phyloP scores from a whole-genome alignment of 1,284 basidiomycete species.

The Malassezia furfur region DNA sequence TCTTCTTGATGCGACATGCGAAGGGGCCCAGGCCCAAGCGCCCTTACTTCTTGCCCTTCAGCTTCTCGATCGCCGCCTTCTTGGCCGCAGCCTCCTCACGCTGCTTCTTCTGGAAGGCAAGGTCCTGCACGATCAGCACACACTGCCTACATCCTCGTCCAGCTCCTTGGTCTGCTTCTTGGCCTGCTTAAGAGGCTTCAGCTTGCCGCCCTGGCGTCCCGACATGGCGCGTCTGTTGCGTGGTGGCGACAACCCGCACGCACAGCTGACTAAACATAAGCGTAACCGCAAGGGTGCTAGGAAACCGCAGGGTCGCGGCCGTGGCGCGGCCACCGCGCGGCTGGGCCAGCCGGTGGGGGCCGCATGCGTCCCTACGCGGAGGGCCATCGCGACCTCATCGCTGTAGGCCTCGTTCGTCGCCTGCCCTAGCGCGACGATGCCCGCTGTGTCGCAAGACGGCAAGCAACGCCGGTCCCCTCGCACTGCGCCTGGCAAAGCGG shows the following conservation, averaged over 20 bases:
- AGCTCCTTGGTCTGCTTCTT: slow-evolving; percentile 39
- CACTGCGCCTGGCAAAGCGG: no score
- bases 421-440: no score
- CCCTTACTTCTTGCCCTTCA: slow-evolving; percentile 29
- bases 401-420: no score
- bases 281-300: slow-evolving; percentile 3
- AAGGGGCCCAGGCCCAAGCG: not conserved
- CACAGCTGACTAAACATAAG: not conserved
- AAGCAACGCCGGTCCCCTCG: no score
- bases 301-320: not conserved
- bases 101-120: slow-evolving; percentile 36
- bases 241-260: not conserved
- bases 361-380: no score
- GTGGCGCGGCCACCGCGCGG: not conserved
- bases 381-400: no score
- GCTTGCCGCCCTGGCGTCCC: slow-evolving; percentile 41
- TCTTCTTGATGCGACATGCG: not conserved
- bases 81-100: slow-evolving; percentile 38
- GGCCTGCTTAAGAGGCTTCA: slow-evolving; percentile 39
- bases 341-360: no score
- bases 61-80: slow-evolving; percentile 35
- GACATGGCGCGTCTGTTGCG: slow-evolving; percentile 20
- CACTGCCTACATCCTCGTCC: slow-evolving; percentile 36
- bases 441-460: no score
- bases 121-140: slow-evolving; percentile 21